Conservation (phyloP, 169 alveolate genomes). For the Neospora caninum region DNA sequence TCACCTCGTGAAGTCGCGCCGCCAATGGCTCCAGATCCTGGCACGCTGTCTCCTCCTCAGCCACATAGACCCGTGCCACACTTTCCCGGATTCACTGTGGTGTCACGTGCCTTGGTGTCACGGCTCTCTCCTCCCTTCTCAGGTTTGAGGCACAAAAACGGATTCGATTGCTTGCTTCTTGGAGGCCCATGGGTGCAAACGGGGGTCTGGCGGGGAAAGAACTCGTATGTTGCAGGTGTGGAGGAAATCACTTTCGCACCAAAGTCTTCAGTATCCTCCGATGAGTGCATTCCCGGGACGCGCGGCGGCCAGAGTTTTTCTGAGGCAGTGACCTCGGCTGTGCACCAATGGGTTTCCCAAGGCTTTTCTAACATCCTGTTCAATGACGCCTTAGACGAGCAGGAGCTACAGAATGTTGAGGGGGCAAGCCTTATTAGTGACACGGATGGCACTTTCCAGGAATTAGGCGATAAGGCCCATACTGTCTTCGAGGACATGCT, state of each 20-base stretch:
- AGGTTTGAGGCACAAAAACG: not conserved
- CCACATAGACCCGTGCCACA: too few relatives aligned
- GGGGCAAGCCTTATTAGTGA: not conserved
- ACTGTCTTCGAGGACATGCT: not conserved
- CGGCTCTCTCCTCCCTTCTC: not conserved
- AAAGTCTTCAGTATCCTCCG: not conserved
- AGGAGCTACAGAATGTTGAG: not conserved
- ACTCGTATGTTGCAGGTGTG: not conserved
- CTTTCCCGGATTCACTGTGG: too few relatives aligned
- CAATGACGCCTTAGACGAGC: not conserved
- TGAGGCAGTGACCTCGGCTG: not conserved
- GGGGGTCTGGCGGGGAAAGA: not conserved
- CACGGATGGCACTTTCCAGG: not conserved
- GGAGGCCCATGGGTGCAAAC: not conserved
- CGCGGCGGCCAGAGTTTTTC: not conserved
- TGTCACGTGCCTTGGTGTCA: too few relatives aligned
- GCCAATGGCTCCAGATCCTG: too few relatives aligned
- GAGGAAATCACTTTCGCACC: not conserved
- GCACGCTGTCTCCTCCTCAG: too few relatives aligned
- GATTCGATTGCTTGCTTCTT: not conserved
- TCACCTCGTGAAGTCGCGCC: too few relatives aligned
- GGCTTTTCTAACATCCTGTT: not conserved
- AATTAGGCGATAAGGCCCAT: not conserved
- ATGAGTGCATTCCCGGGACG: not conserved
- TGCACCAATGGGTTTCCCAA: not conserved